Percentiles rank a stretch among this genome's conserved stretches.
These are phyloP conservation scores for Dactylellina haptotyla DNA, from an alignment of 2,329 filamentous ascomycete genomes.

Conservation along the genomic window DNA sequence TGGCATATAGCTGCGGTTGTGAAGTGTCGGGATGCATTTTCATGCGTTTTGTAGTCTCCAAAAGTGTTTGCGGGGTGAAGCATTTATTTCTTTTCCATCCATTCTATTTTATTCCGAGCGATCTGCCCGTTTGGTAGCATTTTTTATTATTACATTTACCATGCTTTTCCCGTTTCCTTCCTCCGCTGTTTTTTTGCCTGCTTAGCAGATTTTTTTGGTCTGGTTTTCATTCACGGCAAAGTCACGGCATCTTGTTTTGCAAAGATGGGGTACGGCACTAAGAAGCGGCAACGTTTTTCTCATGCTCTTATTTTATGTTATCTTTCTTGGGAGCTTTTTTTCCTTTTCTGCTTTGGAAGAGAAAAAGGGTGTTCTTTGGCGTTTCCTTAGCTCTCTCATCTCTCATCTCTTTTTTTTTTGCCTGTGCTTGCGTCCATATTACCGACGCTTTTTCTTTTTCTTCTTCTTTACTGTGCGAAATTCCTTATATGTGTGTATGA, in stretches of 20 bases:
- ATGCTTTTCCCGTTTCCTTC: background rate
- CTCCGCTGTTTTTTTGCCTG: background rate
- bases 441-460: too few species aligned
- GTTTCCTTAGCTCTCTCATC: background rate
- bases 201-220: background rate
- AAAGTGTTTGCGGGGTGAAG: background rate
- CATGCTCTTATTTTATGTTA: background rate
- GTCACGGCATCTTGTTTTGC: background rate
- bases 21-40: conserved; percentile 70
- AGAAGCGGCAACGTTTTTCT: background rate
- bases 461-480: background rate
- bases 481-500: background rate
- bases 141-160: too few species aligned
- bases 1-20: conserved; percentile 80
- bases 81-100: background rate
- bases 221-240: background rate
- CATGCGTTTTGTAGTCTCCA: conserved; percentile 45
- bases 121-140: background rate
- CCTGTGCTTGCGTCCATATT: too few species aligned
- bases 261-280: background rate
- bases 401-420: too few species aligned
- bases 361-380: conserved; percentile 22
- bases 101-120: background rate
- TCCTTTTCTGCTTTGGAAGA: background rate
- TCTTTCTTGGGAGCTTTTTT: background rate